Evolutionary conservation across 441 rosid species (phyloP).

Genomic region (Omphalea diandra): DNA sequence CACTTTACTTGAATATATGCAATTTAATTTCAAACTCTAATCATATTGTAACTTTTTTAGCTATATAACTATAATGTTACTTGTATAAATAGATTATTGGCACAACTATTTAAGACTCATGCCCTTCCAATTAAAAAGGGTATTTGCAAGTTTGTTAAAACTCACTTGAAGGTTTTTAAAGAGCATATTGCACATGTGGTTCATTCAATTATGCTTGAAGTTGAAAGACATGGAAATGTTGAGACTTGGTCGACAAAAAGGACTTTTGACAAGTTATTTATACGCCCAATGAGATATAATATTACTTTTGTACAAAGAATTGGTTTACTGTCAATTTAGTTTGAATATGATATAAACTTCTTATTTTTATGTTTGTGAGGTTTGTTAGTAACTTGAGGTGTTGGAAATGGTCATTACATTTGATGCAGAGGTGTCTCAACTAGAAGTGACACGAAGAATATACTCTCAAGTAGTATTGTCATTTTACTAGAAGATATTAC

Average conservation of each 20-base stretch:
- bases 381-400: slow-evolving; percentile 96
- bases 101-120: no score
- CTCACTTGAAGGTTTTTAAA: slow-evolving; percentile 86
- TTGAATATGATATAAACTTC: slow-evolving; percentile 22
- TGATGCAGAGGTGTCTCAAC: slow-evolving; percentile 97
- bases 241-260: slow-evolving; percentile 91
- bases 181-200: slow-evolving; percentile 63
- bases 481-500: slow-evolving; percentile 16
- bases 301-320: slow-evolving; percentile 1
- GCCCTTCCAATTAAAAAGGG: no score
- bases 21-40: no score
- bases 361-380: slow-evolving; percentile 78
- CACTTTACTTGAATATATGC: no score
- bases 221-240: slow-evolving; percentile 49
- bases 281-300: slow-evolving; percentile 11
- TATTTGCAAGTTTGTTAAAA: no score
- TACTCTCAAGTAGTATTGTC: slow-evolving; percentile 71
- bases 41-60: no score
- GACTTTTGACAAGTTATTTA: slow-evolving; percentile 82
- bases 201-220: slow-evolving; percentile 73
- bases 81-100: no score
- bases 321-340: slow-evolving; percentile 16
- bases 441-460: slow-evolving; percentile 82
- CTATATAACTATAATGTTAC: no score
- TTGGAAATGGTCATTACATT: slow-evolving; percentile 75